Percentiles rank a stretch among this genome's conserved stretches.
These are phyloP conservation scores for Alloteropsis semialata DNA, from an alignment of 176 grass and related monocot species.

Conservation along the genomic window DNA sequence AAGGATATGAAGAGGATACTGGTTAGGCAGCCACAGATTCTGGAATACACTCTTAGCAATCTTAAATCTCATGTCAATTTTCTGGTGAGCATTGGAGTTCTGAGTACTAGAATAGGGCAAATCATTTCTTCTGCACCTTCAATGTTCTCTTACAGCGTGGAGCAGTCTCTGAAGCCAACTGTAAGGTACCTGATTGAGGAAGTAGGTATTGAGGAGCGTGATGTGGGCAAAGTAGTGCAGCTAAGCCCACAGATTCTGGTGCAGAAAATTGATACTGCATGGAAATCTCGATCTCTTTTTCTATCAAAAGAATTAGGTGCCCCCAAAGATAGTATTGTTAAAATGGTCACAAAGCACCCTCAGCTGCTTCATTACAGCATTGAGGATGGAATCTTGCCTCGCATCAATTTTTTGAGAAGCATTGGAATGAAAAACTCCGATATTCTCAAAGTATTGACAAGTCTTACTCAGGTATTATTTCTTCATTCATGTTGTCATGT, in stretches of 20 bases:
- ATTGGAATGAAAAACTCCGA: constrained; percentile 79
- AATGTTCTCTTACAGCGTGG: constrained; percentile 87
- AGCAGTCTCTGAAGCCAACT: constrained; percentile 85
- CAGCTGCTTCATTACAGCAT: constrained; percentile 98
- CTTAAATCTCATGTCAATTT: constrained; percentile 88
- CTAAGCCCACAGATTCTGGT: constrained; percentile 96
- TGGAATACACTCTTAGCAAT: constrained; percentile 83
- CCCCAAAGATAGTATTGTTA: constrained; percentile 87
- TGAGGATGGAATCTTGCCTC: constrained; percentile 91
- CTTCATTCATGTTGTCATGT: constrained; percentile 10
- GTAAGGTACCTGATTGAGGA: constrained; percentile 86
- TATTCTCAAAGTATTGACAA: constrained; percentile 92
- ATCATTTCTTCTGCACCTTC: constrained; percentile 79
- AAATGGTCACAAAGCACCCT: constrained; percentile 94
- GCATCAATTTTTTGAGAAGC: constrained; percentile 88
- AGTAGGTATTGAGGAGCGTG: constrained; percentile 73
- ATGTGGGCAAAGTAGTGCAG: constrained; percentile 93
- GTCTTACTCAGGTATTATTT: constrained; percentile 84
- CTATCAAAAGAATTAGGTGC: constrained; percentile 84
- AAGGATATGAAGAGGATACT: constrained; percentile 88
- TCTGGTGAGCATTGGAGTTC: constrained; percentile 67
- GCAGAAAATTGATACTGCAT: constrained; percentile 71
- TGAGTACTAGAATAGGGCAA: constrained; percentile 60
- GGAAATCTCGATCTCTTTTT: constrained; percentile 83
- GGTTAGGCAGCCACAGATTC: constrained; percentile 88